Conservation (phyloP, 352 stramenopile genomes). For the Blastocystis sp. region DNA sequence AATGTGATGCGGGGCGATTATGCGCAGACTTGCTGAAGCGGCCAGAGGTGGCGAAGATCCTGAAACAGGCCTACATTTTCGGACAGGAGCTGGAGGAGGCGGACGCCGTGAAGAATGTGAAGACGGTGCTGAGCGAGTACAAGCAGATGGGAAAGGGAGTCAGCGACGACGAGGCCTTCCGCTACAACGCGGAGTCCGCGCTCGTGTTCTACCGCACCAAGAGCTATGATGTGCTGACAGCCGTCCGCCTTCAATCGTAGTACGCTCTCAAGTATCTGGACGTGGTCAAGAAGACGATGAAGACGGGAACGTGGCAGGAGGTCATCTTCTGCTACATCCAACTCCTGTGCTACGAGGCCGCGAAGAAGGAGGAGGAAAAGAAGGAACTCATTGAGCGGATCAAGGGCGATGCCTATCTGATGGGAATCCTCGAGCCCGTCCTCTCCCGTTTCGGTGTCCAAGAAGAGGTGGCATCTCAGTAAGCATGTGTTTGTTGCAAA, state of each 20-base stretch:
- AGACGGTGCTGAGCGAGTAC: constrained; percentile 18
- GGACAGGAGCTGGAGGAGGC: background rate
- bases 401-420: background rate
- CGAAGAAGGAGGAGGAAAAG: background rate
- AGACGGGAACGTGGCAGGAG: background rate
- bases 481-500: background rate
- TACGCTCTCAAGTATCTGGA: constrained; percentile 10
- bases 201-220: constrained; percentile 29
- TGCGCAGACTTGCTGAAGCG: background rate
- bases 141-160: constrained; percentile 16
- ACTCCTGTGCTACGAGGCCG: background rate
- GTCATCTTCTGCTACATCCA: constrained; percentile 12
- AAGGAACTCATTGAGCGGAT: background rate
- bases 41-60: background rate
- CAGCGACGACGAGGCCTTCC: background rate
- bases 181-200: constrained; percentile 25
- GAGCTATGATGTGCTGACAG: constrained; percentile 2
- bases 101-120: constrained; percentile 19
- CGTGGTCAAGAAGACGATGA: constrained; percentile 3
- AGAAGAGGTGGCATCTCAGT: background rate
- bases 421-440: background rate
- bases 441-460: background rate
- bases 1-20: background rate
- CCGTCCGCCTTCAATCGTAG: background rate
- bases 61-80: constrained; percentile 58